Evolutionary conservation across 306 rosid genomes (phyloP).

Genomic region (Lotus japonicus): DNA sequence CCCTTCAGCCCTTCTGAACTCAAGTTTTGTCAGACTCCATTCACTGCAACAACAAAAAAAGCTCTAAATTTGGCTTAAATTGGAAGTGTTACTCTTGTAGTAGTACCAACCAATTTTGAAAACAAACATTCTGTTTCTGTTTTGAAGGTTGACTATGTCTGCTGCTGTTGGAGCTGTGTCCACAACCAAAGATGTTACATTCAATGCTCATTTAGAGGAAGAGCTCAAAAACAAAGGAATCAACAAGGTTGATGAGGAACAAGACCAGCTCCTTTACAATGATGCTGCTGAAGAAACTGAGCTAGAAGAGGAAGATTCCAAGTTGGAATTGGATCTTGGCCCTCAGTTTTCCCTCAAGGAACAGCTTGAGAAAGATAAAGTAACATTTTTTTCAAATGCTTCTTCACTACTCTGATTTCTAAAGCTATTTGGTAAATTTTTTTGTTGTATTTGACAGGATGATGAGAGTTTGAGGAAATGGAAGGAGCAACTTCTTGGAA

Average conservation of each 20-base stretch:
- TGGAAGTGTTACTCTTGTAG: no score
- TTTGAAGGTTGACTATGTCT: slow-evolving; percentile 39
- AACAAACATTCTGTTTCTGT: slow-evolving; percentile 6
- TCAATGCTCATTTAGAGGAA: slow-evolving; percentile 39
- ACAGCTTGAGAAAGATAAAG: slow-evolving; percentile 90
- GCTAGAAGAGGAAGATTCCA: slow-evolving; percentile 41
- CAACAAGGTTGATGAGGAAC: slow-evolving; percentile 29
- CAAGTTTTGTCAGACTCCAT: background rate
- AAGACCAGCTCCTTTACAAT: slow-evolving; percentile 2
- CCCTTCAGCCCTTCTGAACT: no score
- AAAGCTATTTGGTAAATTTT: background rate
- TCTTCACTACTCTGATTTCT: background rate
- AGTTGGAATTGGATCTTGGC: slow-evolving; percentile 62
- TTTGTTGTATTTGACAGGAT: slow-evolving; percentile 39
- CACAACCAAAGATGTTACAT: slow-evolving; percentile 40
- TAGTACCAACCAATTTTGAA: no score
- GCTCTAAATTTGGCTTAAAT: background rate
- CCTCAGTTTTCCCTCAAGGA: slow-evolving; percentile 84
- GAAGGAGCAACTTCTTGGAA: slow-evolving; percentile 85
- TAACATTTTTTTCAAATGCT: slow-evolving; percentile 14
- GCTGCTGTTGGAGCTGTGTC: slow-evolving; percentile 57
- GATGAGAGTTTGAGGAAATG: slow-evolving; percentile 88
- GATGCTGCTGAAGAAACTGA: slow-evolving; percentile 30
- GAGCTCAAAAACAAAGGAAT: slow-evolving; percentile 34
- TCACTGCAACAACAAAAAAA: background rate